Base-by-base conservation (phyloP, 257 asterid genomes). In the Ophiorrhiza pumila region DNA sequence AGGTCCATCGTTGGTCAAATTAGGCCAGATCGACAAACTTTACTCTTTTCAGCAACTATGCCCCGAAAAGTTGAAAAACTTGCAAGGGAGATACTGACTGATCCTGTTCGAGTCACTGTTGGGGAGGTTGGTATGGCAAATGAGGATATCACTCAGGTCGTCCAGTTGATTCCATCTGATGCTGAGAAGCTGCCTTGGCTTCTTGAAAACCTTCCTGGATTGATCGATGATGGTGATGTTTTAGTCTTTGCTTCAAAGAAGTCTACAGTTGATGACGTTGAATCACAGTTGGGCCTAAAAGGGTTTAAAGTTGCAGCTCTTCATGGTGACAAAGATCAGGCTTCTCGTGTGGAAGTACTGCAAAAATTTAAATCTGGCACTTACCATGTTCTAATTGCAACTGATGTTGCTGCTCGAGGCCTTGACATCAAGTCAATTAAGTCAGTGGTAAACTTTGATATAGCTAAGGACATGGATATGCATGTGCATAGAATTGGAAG, bases 381-480 rank as follows among this genome's bases (percentile, higher is more conserved):
- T 20, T 88, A 84, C 80, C 99, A 94, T 79, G 98, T 94, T 71
- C 98, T 94, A 67, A 82, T 94, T 75, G 99, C 99, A 74, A 94
- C 99, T 69, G 99, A 94, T 87, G 99, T 94, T 78, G 99, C 99
- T 79, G 97, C 99, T 78, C 97, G 97, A 49, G 99, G 99, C 77
- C 96, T 94, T 83, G 99, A 94, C 85, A 94, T 94, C 82, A 94
- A 91, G 86, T 94, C 99, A 65, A 90, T 94, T 64, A 94, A 94
- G 80, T 90, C 99, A 31, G 99, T 94, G 74, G 96, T 94, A 59
- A 94, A 94, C 78, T 94, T 84, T 79, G 99, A 94, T 80, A 86
- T 87, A 72, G 98, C 99, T 63, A 94, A 90, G 83, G 99, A 94
- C 65, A 94, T 94, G 97, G 99, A 94, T 83, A 94, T 94, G 99